Evolutionary conservation across 2,329 filamentous ascomycete genomes (phyloP), one percentile per base, ranked within the genome.

Genomic region (Penicillium glabrum): DNA sequence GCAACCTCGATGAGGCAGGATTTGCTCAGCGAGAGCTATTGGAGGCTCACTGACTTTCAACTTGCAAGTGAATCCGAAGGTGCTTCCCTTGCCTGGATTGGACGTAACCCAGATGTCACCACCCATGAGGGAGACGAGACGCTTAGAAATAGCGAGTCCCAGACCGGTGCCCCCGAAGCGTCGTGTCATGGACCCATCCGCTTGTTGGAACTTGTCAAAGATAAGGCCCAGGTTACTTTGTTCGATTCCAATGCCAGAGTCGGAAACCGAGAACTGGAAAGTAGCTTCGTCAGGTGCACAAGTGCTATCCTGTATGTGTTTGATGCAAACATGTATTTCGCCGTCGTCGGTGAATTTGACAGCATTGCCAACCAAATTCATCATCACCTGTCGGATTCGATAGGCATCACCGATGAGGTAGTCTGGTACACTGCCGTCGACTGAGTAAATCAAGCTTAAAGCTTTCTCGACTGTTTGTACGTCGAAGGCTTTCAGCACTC

Each of bases 311-410:
- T 63, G 54, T 33, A 88, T 79, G 75, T 85, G 80, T 68, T 87
- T 87, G 65, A 97, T 96, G 19, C 88, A 90, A 48, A 97, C 85
- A 73, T 91, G 93, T 65, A 97, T 93, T 73, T 96, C 91, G 61
- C 93, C 93, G 63, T 93, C 87, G 73, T 97, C 93, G 3, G 93
- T 97, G 73, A 97, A 97, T 72, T 97, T 97, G 81, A 97, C 96
- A 53, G 93, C 93, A 70, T 97, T 97, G 68, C 93, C 93, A 41
- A 97, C 93, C 47, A 97, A 80, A 76, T 97, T 97, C 56, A 97
- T 83, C 63, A 97, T 96, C 67, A 97, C 95, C 76, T 97, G 93
- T 57, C 93, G 86, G 54, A 97, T 79, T 73, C 93, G 88, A 86
- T 96, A 96, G 1, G 92, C 93, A 72, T 97, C 93, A 56, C 93